Percentiles rank a stretch among this genome's conserved stretches.
phyloP scores from a whole-genome alignment of 441 rosid genomes.

The Aleurites moluccanus region DNA sequence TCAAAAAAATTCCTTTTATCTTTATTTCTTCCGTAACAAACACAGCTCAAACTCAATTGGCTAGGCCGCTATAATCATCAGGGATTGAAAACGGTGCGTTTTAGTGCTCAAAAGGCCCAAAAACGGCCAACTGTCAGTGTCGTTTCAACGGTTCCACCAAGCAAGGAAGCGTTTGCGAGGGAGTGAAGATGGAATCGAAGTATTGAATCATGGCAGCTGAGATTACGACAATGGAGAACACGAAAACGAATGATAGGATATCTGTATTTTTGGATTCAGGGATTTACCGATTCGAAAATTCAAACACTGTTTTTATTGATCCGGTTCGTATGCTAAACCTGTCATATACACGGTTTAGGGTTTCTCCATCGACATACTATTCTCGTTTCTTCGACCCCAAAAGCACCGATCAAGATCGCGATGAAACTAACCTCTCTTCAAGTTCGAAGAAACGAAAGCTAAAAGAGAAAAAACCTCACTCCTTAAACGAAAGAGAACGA shows the following conservation, averaged over 20 bases:
- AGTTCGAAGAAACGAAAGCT: slow-evolving; percentile 59
- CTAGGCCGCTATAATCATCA: no score
- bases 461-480: slow-evolving; percentile 38
- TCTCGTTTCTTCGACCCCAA: slow-evolving; percentile 63
- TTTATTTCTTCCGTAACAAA: no score
- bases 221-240: slow-evolving; percentile 32
- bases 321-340: slow-evolving; percentile 74
- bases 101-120: neutral
- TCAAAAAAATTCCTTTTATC: no score
- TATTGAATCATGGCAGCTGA: neutral
- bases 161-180: neutral
- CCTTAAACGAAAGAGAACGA: slow-evolving; percentile 56
- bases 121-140: neutral
- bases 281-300: slow-evolving; percentile 44
- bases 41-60: no score
- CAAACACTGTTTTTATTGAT: slow-evolving; percentile 57
- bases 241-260: slow-evolving; percentile 33
- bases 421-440: slow-evolving; percentile 20
- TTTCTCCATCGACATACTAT: slow-evolving; percentile 66
- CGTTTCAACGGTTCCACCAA: no score
- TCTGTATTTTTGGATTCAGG: slow-evolving; percentile 54
- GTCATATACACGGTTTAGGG: slow-evolving; percentile 51
- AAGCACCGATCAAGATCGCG: slow-evolving; percentile 16
- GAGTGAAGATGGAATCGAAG: neutral
- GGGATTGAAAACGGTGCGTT: no score